Evolutionary conservation across 306 rosid genomes (phyloP).

Genomic region (Castanospermum australe): DNA sequence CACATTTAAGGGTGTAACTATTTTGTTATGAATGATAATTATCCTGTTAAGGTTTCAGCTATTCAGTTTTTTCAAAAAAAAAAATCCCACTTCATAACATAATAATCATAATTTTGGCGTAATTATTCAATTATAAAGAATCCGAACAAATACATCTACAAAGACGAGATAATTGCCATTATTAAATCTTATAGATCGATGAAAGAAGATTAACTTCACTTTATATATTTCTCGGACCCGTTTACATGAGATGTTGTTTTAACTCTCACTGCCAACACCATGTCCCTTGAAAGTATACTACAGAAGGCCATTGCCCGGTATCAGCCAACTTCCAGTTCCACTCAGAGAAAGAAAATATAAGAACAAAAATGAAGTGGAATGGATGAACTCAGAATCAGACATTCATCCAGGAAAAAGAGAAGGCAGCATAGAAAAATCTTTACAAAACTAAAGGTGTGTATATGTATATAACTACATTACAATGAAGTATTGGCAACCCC

Average conservation of each 20-base stretch:
- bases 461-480: not conserved
- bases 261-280: too few relatives aligned
- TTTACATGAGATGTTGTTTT: too few relatives aligned
- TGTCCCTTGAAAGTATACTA: too few relatives aligned
- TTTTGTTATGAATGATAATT: too few relatives aligned
- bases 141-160: too few relatives aligned
- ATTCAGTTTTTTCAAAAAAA: too few relatives aligned
- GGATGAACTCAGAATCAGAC: not conserved
- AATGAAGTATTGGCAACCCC: not conserved
- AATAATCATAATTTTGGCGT: too few relatives aligned
- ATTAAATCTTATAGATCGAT: not conserved
- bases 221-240: not conserved
- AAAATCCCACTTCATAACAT: too few relatives aligned
- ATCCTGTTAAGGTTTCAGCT: too few relatives aligned
- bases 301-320: not conserved
- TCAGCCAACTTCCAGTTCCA: not conserved
- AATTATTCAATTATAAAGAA: too few relatives aligned
- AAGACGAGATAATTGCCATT: too few relatives aligned
- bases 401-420: constrained; percentile 3
- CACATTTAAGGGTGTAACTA: too few relatives aligned
- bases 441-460: not conserved
- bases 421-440: not conserved
- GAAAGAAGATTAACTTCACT: not conserved
- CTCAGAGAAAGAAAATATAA: not conserved
- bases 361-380: constrained; percentile 3